These are phyloP conservation scores for Penicillium flavigenum DNA, from an alignment of 495 filamentous ascomycete species.

Conservation along the genomic window DNA sequence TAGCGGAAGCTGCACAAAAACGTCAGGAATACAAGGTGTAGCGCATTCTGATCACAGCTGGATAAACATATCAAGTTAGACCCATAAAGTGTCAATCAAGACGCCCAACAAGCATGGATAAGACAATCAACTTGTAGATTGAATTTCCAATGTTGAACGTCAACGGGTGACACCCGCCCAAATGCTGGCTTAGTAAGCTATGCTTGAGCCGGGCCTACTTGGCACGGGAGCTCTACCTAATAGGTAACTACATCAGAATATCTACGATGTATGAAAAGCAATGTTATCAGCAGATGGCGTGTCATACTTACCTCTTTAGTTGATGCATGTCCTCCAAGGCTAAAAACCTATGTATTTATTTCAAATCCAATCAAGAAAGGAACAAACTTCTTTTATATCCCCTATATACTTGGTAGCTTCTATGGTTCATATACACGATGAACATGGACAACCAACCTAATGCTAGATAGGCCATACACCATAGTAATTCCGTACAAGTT, in stretches of 20 bases:
- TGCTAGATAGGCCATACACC: not conserved
- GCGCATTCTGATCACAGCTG: conserved; percentile 11
- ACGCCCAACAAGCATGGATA: not conserved
- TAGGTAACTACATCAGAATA: not conserved
- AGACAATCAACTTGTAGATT: not conserved
- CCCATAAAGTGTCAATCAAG: not conserved
- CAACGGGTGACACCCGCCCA: not conserved
- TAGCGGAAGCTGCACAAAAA: conserved; percentile 20
- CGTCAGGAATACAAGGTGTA: conserved; percentile 18
- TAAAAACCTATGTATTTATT: not conserved
- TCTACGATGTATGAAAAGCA: not conserved
- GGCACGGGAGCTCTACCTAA: too few species aligned
- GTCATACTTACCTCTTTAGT: not conserved
- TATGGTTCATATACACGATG: not conserved
- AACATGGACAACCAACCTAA: conserved; percentile 2
- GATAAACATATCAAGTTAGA: not conserved
- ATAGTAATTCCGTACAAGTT: not conserved
- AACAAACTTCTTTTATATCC: not conserved
- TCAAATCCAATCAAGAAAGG: too few species aligned
- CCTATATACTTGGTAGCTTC: not conserved
- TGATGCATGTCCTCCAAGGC: not conserved
- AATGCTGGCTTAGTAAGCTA: conserved; percentile 4
- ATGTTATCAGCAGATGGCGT: too few species aligned
- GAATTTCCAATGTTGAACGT: conserved; percentile 4
- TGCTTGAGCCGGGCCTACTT: not conserved